Evolutionary conservation across 2,329 filamentous ascomycete genomes (phyloP).

Genomic region (Capronia americana): DNA sequence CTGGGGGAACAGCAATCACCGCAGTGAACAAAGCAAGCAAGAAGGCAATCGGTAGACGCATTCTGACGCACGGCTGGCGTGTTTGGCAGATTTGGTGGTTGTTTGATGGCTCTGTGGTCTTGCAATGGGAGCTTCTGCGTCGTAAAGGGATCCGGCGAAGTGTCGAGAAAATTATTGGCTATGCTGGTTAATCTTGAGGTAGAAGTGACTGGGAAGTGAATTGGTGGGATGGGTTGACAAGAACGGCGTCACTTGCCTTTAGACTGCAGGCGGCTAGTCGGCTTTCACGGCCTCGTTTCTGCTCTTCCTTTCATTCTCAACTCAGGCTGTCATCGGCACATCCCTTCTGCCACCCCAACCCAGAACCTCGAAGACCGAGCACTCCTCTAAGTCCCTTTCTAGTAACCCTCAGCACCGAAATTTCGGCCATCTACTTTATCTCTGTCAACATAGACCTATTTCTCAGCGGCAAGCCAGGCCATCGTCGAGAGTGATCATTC

Average conservation of each 20-base stretch:
- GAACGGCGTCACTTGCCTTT: background rate
- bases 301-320: background rate
- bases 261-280: constrained; percentile 12
- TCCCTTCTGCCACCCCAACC: background rate
- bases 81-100: background rate
- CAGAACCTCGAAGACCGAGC: background rate
- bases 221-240: background rate
- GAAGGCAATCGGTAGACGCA: constrained; percentile 69
- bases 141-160: background rate
- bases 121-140: background rate
- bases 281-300: background rate
- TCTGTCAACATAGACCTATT: background rate
- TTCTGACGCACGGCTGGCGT: constrained; percentile 48
- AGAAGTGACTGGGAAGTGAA: background rate
- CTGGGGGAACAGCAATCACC: constrained; percentile 43
- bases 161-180: background rate
- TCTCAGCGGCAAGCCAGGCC: background rate
- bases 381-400: background rate
- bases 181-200: constrained; percentile 1
- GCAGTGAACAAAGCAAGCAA: constrained; percentile 68
- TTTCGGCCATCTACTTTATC: background rate
- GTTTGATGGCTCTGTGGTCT: background rate
- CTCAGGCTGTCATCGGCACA: constrained; percentile 4
- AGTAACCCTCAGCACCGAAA: background rate
- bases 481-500: background rate